phyloP scores from a whole-genome alignment of 2,329 filamentous ascomycete genomes.

The Phyllosticta citribraziliensis region DNA sequence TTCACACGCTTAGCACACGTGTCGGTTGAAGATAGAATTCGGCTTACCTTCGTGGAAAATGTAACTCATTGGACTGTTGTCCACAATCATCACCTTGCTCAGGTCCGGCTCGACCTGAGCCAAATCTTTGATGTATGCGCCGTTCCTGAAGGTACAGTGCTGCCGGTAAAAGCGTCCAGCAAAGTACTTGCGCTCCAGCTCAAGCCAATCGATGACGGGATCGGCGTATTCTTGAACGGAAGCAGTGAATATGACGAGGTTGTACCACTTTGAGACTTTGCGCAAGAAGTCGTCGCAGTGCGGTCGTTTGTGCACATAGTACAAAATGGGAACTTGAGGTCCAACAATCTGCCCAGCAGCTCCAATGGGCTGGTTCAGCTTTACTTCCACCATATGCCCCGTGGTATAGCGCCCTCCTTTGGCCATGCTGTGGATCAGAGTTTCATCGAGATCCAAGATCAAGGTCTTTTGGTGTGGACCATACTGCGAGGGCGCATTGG shows the following conservation, averaged over 20 bases:
- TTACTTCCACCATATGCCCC: constrained; percentile 98
- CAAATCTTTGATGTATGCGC: constrained; percentile 96
- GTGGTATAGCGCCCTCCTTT: constrained; percentile 93
- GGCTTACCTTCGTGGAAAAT: constrained; percentile 90
- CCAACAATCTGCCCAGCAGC: constrained; percentile 59
- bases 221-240: constrained; percentile 98
- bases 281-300: constrained; percentile 94
- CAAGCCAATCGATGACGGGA: constrained; percentile 97
- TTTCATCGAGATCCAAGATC: constrained; percentile 93
- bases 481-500: constrained; percentile 23
- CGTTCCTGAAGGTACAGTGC: constrained; percentile 91
- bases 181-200: constrained; percentile 95
- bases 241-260: constrained; percentile 90
- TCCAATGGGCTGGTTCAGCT: constrained; percentile 63
- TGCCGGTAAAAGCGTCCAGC: constrained; percentile 88
- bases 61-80: constrained; percentile 97
- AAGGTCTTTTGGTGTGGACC: constrained; percentile 67
- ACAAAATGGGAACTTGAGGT: constrained; percentile 90
- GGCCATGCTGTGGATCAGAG: constrained; percentile 93
- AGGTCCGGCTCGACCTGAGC: constrained; percentile 93
- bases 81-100: constrained; percentile 96
- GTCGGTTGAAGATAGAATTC: background rate
- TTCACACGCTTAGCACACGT: background rate
- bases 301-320: constrained; percentile 97
- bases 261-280: constrained; percentile 95